A percentile compares a stretch with the other conserved stretches of the same genome.
Conservation (phyloP, 169 alveolate species). For the Eimeria necatrix region DNA sequence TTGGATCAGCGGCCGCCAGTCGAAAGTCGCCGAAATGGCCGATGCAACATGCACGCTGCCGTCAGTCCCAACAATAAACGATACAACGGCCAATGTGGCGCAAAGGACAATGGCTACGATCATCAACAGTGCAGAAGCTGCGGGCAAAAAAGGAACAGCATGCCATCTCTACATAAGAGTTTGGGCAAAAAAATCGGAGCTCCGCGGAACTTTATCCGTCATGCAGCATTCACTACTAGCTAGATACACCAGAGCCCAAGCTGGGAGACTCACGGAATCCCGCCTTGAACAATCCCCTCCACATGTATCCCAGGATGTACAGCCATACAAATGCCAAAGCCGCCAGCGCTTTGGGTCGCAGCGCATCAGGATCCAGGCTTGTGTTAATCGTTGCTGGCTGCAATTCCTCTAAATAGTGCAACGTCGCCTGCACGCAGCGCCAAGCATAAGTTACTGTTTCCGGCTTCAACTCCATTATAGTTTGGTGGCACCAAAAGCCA, state of each 20-base stretch:
- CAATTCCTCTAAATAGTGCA: constrained; percentile 60
- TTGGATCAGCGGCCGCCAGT: constrained; percentile 46
- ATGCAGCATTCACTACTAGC: background rate
- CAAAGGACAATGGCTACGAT: constrained; percentile 78
- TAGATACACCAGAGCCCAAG: background rate
- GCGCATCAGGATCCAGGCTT: constrained; percentile 52
- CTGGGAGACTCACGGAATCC: constrained; percentile 67
- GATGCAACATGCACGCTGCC: constrained; percentile 64
- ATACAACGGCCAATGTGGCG: constrained; percentile 69
- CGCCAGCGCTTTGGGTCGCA: constrained; percentile 56
- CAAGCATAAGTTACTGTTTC: too few species aligned
- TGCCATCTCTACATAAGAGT: background rate
- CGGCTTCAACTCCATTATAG: too few species aligned
- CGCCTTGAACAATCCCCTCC: constrained; percentile 79
- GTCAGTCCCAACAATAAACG: constrained; percentile 66
- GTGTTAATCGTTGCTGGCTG: constrained; percentile 67
- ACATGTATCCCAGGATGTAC: constrained; percentile 77
- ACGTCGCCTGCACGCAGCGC: constrained; percentile 61
- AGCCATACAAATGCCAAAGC: constrained; percentile 76
- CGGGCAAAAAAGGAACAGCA: background rate
- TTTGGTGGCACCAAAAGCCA: background rate
- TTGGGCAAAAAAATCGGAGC: background rate
- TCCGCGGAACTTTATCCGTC: too few species aligned
- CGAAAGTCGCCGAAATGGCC: constrained; percentile 60
- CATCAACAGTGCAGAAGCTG: constrained; percentile 76